Evolutionary conservation across 805 yeast genomes (phyloP).

Genomic region (Zygotorulaspora chibaensis): DNA sequence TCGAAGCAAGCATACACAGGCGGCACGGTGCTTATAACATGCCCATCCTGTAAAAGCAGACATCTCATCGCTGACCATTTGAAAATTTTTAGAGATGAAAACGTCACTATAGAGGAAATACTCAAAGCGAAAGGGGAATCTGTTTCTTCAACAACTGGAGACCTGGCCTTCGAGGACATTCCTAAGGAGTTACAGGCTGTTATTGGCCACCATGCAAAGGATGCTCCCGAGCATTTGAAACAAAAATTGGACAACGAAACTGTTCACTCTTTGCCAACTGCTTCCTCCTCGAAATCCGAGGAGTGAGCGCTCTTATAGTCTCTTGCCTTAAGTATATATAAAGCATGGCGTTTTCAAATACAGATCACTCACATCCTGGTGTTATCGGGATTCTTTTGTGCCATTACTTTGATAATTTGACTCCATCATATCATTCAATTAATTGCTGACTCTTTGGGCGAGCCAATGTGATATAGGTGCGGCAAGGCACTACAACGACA

Average conservation of each 20-base stretch:
- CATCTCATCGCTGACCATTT: conserved; percentile 89
- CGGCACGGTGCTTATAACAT: conserved; percentile 85
- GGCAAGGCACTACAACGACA: no score
- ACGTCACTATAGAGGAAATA: conserved; percentile 73
- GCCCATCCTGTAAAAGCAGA: conserved; percentile 85
- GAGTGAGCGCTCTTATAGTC: not conserved
- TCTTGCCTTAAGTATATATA: not conserved
- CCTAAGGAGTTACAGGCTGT: conserved; percentile 30
- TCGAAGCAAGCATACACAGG: conserved; percentile 85
- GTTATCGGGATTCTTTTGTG: no score
- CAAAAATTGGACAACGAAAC: conserved; percentile 19
- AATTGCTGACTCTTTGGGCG: no score
- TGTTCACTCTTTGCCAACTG: conserved; percentile 17
- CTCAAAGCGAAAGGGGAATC: conserved; percentile 71
- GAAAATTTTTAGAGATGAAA: conserved; percentile 73
- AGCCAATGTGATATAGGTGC: no score
- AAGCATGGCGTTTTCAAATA: not conserved
- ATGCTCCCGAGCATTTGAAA: conserved; percentile 49
- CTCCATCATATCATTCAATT: no score
- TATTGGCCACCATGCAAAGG: conserved; percentile 65
- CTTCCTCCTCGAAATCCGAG: not conserved
- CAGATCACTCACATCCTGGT: not conserved
- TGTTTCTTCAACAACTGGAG: conserved; percentile 59
- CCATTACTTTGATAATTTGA: no score
- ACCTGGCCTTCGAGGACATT: conserved; percentile 48